Conservation (phyloP, 2,329 filamentous ascomycete genomes). For the Phaeophleospora eucalypticola region DNA sequence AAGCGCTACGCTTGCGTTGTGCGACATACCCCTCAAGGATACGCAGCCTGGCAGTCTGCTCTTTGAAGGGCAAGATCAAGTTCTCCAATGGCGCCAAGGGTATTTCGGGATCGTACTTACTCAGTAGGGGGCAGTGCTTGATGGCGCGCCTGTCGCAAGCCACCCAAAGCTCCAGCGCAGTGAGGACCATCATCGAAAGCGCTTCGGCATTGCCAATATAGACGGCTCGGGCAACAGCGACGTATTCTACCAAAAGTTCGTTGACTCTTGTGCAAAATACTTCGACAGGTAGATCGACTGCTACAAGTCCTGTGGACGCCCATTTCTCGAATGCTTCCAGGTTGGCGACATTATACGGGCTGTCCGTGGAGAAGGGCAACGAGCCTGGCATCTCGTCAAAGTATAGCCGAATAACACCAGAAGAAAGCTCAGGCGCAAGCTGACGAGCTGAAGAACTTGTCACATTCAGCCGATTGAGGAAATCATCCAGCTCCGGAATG, state of each 20-base stretch:
- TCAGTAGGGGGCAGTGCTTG: constrained; percentile 45
- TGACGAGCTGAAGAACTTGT: neutral
- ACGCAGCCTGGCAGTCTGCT: constrained; percentile 50
- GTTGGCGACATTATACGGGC: constrained; percentile 10
- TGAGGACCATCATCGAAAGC: constrained; percentile 51
- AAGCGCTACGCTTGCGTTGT: constrained; percentile 31
- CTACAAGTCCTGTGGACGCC: constrained; percentile 3
- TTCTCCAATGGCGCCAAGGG: constrained; percentile 49
- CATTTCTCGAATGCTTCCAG: constrained; percentile 20
- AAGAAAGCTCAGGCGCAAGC: neutral
- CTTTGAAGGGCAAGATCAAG: constrained; percentile 47
- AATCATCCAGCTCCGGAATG: constrained; percentile 17
- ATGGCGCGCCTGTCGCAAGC: constrained; percentile 50
- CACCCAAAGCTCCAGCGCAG: constrained; percentile 56
- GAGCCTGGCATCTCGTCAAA: constrained; percentile 6
- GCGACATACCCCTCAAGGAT: constrained; percentile 49
- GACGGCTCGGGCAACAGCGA: constrained; percentile 21
- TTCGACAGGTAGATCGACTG: neutral
- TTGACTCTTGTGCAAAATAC: constrained; percentile 1
- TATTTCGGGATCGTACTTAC: constrained; percentile 52
- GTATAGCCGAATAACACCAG: neutral
- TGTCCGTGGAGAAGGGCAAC: constrained; percentile 1
- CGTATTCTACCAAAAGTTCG: constrained; percentile 16
- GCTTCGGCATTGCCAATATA: constrained; percentile 48
- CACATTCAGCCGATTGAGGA: constrained; percentile 8